Evolutionary conservation across 305 asterid genomes (phyloP).

Genomic region (Fraxinus greggii): DNA sequence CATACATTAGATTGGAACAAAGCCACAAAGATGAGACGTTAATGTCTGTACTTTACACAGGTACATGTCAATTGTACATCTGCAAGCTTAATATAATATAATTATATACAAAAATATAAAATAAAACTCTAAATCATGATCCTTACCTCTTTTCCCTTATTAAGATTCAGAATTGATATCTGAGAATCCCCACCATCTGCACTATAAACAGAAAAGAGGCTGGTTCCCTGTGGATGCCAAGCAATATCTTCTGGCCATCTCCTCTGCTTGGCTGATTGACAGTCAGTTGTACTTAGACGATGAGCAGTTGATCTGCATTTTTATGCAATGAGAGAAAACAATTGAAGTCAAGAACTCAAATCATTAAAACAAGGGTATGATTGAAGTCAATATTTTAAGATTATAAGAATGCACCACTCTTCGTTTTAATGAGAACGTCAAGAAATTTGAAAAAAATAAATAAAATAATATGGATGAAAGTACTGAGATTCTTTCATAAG

Average conservation of each 20-base stretch:
- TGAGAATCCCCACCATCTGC: constrained; percentile 89
- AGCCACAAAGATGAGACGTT: background rate
- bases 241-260: constrained; percentile 99
- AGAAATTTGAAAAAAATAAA: background rate
- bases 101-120: background rate
- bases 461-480: constrained; percentile 14
- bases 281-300: constrained; percentile 61
- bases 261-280: constrained; percentile 62
- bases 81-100: constrained; percentile 1
- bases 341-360: constrained; percentile 22
- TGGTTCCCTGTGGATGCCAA: constrained; percentile 89
- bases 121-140: background rate
- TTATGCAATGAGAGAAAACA: constrained; percentile 22
- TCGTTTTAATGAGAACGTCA: background rate
- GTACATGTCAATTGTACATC: background rate
- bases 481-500: constrained; percentile 24
- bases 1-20: background rate
- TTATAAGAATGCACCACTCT: background rate
- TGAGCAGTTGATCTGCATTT: constrained; percentile 69
- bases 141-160: constrained; percentile 65
- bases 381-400: background rate
- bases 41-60: constrained; percentile 1
- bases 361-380: constrained; percentile 6
- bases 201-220: constrained; percentile 70
- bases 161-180: constrained; percentile 68